Conservation (phyloP, 2,329 filamentous ascomycete species). For the Sphaceloma murrayae region DNA sequence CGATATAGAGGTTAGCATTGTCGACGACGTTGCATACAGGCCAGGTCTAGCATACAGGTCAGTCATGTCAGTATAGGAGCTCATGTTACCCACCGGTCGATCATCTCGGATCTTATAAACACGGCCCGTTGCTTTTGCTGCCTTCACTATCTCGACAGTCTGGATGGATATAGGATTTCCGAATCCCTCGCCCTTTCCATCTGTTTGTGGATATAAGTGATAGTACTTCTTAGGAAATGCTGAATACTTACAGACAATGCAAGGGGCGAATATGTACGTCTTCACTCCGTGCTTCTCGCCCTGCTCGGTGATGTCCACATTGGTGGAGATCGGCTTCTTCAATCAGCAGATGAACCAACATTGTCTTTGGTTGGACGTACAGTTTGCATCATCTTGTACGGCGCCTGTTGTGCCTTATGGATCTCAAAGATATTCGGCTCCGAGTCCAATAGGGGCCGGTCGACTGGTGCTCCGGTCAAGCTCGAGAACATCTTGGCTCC, state of each 20-base stretch:
- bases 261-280: conserved; percentile 46
- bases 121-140: conserved; percentile 33
- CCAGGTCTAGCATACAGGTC: conserved; percentile 34
- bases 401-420: conserved; percentile 32
- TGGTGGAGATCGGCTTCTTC: conserved; percentile 34
- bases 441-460: conserved; percentile 36
- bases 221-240: background rate
- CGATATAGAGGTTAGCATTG: conserved; percentile 39
- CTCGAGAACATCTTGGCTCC: conserved; percentile 46
- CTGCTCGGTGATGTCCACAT: conserved; percentile 37
- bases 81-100: conserved; percentile 27
- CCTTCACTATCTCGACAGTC: conserved; percentile 40
- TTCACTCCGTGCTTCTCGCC: conserved; percentile 36
- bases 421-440: conserved; percentile 37
- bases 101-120: conserved; percentile 38
- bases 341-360: background rate
- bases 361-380: conserved; percentile 20
- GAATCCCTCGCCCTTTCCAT: conserved; percentile 42
- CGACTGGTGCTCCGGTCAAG: conserved; percentile 37
- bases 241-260: conserved; percentile 34
- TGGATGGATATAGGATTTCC: conserved; percentile 45
- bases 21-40: conserved; percentile 46
- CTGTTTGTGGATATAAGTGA: background rate
- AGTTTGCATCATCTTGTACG: conserved; percentile 22
- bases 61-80: background rate